These are phyloP conservation scores for Dioscorea cayenensis DNA, from an alignment of 116 monocot genomes.

Conservation along the genomic window DNA sequence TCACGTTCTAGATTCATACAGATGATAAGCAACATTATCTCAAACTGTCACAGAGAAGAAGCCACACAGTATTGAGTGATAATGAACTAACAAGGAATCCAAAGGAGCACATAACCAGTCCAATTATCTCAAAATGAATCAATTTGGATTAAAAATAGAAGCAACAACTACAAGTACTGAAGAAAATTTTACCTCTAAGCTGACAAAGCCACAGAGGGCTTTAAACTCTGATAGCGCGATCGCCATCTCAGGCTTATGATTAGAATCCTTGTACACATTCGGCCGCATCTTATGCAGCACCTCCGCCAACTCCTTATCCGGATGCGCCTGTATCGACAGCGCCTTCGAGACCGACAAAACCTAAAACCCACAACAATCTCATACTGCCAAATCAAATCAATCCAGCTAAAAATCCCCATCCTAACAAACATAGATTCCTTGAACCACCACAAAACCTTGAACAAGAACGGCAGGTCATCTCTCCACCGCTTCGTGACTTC, in stretches of 20 bases:
- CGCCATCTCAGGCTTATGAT: conserved; percentile 98
- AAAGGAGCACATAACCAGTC: too few relatives aligned
- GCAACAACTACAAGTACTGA: too few relatives aligned
- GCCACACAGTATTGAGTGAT: too few relatives aligned
- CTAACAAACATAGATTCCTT: neutral
- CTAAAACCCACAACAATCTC: conserved; percentile 16
- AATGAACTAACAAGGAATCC: too few relatives aligned
- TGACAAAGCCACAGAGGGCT: conserved; percentile 78
- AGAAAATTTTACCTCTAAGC: conserved; percentile 36
- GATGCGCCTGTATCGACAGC: conserved; percentile 93
- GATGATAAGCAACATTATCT: too few relatives aligned
- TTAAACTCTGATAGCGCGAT: conserved; percentile 83
- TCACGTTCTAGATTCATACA: too few relatives aligned
- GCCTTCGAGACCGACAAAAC: conserved; percentile 89
- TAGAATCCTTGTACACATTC: conserved; percentile 69
- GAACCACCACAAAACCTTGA: conserved; percentile 48
- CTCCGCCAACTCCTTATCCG: conserved; percentile 76
- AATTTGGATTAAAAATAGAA: too few relatives aligned
- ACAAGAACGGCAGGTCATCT: conserved; percentile 75
- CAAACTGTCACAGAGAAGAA: too few relatives aligned
- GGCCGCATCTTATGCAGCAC: conserved; percentile 60
- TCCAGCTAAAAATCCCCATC: neutral
- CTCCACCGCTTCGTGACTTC: conserved; percentile 62
- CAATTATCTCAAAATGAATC: too few relatives aligned
- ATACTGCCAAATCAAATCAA: neutral